These are phyloP conservation scores for Geotrichum candidum DNA, from an alignment of 1,139 yeast genomes.

Conservation along the genomic window DNA sequence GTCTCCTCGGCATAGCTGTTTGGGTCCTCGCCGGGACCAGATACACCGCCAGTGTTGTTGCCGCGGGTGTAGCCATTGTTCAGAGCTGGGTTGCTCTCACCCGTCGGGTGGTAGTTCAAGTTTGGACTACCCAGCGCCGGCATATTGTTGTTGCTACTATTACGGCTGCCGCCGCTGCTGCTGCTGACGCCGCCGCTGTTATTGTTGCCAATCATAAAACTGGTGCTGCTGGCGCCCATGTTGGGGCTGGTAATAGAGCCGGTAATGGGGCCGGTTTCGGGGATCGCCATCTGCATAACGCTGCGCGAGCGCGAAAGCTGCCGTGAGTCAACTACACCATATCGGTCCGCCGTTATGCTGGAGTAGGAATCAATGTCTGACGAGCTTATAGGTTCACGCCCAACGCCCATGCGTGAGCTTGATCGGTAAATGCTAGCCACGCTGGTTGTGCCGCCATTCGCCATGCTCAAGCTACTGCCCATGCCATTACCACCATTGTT, in stretches of 20 bases:
- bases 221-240: background rate
- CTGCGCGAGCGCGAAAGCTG: slow-evolving; percentile 12
- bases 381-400: background rate
- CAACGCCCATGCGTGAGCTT: background rate
- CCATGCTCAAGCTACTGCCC: background rate
- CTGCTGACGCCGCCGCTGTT: background rate
- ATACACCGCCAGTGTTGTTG: background rate
- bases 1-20: background rate
- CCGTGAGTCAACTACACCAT: slow-evolving; percentile 15
- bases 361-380: background rate
- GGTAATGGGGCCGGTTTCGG: slow-evolving; percentile 3
- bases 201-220: background rate
- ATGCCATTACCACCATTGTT: background rate
- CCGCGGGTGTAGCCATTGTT: background rate
- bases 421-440: background rate
- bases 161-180: background rate
- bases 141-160: background rate
- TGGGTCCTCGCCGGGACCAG: background rate
- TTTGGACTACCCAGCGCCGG: background rate
- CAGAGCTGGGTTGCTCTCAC: background rate
- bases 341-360: slow-evolving; percentile 3
- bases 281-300: slow-evolving; percentile 2
- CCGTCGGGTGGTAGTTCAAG: too few species aligned
- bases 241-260: background rate
- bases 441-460: background rate